Conservation (phyloP, 208 protist species). For the Giardia duodenalis region DNA sequence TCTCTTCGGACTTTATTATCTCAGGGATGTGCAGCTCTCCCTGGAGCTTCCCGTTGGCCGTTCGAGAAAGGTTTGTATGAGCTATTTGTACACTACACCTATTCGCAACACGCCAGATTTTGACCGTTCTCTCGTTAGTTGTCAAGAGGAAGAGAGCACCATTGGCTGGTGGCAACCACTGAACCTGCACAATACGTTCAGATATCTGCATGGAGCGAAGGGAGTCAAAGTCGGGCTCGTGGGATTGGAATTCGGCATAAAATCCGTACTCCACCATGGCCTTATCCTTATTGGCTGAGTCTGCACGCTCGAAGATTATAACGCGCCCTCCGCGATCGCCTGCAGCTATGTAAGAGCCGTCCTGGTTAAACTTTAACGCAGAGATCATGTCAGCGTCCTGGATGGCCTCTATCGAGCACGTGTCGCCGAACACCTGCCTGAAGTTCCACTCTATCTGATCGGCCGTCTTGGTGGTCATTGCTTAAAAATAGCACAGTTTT, state of each 20-base stretch:
- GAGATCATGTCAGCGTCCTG: conserved; percentile 23
- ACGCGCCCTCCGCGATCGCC: conserved; percentile 20
- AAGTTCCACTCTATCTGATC: conserved; percentile 21
- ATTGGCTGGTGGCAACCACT: conserved; percentile 7
- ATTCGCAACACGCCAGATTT: conserved; percentile 25
- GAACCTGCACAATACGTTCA: conserved; percentile 4
- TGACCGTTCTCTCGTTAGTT: conserved; percentile 3
- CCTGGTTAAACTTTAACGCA: not conserved
- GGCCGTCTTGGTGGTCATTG: not conserved
- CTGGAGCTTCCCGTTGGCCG: no score
- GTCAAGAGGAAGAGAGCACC: not conserved
- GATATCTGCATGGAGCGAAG: conserved; percentile 1
- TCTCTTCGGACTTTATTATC: not conserved
- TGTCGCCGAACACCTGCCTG: conserved; percentile 25
- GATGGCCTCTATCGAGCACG: not conserved
- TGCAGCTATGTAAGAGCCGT: conserved; percentile 16
- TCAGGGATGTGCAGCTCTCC: not conserved
- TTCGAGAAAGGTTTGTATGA: not conserved
- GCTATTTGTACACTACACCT: not conserved
- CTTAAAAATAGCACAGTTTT: no score
- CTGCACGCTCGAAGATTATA: conserved; percentile 14
- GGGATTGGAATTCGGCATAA: conserved; percentile 23
- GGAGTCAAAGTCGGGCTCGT: conserved; percentile 11
- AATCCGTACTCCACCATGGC: not conserved
- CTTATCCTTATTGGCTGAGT: no score